Base-by-base conservation (phyloP, 78 protist genomes). In the Cavenderia fasciculata region DNA sequence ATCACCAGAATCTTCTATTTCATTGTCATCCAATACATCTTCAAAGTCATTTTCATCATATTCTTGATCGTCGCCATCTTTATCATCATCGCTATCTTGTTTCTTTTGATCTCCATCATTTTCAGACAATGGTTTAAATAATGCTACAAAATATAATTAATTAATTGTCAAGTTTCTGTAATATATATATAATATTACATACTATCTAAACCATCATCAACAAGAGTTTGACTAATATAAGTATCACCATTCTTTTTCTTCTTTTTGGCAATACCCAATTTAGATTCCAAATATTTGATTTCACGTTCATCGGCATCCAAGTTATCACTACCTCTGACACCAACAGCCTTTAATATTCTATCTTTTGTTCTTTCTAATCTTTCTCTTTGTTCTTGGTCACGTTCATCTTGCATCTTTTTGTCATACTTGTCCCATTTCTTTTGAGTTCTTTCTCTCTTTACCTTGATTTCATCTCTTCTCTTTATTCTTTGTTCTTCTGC, bases 161-260 rank as follows among this genome's bases (percentile, higher is more conserved):
- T n/a, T n/a, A n/a, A n/a, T n/a, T n/a, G n/a, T n/a, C n/a, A n/a
- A n/a, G n/a, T n/a, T n/a, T n/a, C n/a, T n/a, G n/a, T n/a, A n/a
- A n/a, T n/a, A n/a, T n/a, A 2, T 27, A 27, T 5, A 68, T 7
- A 40, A 43, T 3, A 25, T 40, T 49, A 68, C 27, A 47, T 70
- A 70, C 77, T 23, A 46, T 75, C 59, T 34, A 75, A 75, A 31
- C 71, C 71, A 75, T 75, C 86, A 25, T 75, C 70, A 47, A 16
- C 52, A 31, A 31, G 46, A n/a, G 33, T 33, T 41, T 75, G 47
- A 63, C 33, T 21, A 0, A 19, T 18, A 62, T 31, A 7, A 44
- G 49, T 23, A 19, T 19, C 16, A 36, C 59, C n/a, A 8, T 38
- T 62, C 63, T 57, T 74, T 12, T 25, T 18, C 57, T 78, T 78